Evolutionary conservation across 495 filamentous ascomycete genomes (phyloP), one percentile per base, ranked within the genome.

Genomic region (Rhypophila decipiens): DNA sequence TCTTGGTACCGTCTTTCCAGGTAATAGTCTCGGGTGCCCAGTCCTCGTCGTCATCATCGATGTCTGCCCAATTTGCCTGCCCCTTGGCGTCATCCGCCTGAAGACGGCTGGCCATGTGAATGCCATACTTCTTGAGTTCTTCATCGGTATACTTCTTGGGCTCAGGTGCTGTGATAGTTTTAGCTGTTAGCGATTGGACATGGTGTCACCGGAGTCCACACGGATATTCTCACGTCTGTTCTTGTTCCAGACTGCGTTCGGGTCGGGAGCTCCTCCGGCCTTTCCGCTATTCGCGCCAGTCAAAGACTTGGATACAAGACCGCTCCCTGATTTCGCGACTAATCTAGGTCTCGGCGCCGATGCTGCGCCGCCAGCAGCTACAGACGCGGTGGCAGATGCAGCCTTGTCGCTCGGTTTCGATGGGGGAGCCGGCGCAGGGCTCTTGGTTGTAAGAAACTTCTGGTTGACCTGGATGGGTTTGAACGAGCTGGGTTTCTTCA

Each of bases 21-120:
- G 95, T 88, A 50, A 97, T 95, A 5, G 86, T 84, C 52, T 97
- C 90, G 0, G 93, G 94, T 2, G 86, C 89, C 93, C 93, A 99
- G 61, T 97, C 90, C 46, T 97, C 93, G 61, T 96, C 90, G 53
- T 99, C 93, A 48, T 99, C 93, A 49, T 97, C 93, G 48, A 98
- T 96, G 70, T 99, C 93, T 15, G 94, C 93, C 93, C 93, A 99
- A 13, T 89, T 81, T 43, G 91, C 87, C 49, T 90, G 90, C 13
- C 85, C 83, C 35, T 77, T 79, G 12, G 81, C 79, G 50, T 80
- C 78, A 57, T 97, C 90, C 45, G 88, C 78, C 42, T 90, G 85
- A 19, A 99, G 81, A 44, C 93, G 82, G 35, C 82, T 94, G 9
- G 93, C 94, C 69, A 99, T 79, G 65, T 99, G 93, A 47, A 99